These are phyloP conservation scores for Cyphellophora attinorum DNA, from an alignment of 2,329 filamentous ascomycete species.

Conservation along the genomic window DNA sequence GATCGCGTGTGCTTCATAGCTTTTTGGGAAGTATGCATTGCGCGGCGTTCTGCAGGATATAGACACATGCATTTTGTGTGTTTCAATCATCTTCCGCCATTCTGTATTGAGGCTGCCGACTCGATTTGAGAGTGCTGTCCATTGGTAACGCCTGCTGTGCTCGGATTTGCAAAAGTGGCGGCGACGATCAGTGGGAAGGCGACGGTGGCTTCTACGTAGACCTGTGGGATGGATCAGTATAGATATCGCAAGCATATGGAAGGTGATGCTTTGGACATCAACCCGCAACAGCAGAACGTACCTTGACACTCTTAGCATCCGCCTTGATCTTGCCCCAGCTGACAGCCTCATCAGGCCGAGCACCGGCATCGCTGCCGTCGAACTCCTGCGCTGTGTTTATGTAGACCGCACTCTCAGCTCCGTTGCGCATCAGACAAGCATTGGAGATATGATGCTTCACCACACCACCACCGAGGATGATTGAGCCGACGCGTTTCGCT, in stretches of 20 bases:
- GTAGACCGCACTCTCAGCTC: constrained; percentile 92
- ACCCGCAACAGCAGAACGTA: constrained; percentile 29
- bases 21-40: too few relatives aligned
- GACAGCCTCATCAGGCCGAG: constrained; percentile 88
- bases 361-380: constrained; percentile 92
- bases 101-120: too few relatives aligned
- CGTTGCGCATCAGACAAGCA: constrained; percentile 93
- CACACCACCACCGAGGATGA: constrained; percentile 88
- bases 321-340: constrained; percentile 98
- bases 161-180: not conserved
- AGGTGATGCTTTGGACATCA: not conserved
- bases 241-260: not conserved
- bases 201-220: constrained; percentile 58
- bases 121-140: too few relatives aligned
- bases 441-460: constrained; percentile 99
- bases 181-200: constrained; percentile 54
- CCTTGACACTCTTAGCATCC: constrained; percentile 82
- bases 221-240: constrained; percentile 22
- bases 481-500: constrained; percentile 84
- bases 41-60: too few relatives aligned
- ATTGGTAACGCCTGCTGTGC: too few relatives aligned
- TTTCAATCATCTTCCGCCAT: too few relatives aligned
- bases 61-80: too few relatives aligned
- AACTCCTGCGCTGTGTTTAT: constrained; percentile 98
- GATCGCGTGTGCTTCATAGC: too few relatives aligned